Base-by-base conservation (phyloP, 257 asterid genomes). In the Penstemon davidsonii region DNA sequence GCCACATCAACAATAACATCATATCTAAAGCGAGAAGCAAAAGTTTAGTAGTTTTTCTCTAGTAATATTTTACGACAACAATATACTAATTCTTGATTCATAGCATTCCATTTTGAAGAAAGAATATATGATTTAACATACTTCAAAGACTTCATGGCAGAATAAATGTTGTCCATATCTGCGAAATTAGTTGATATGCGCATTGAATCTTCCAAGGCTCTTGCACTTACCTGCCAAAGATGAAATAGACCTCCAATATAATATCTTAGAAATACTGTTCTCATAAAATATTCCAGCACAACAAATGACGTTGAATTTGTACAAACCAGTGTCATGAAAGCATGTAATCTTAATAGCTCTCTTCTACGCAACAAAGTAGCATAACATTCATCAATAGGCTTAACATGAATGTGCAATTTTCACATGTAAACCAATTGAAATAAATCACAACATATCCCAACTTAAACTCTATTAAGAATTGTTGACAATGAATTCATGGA, bases 131-230 rank as follows among this genome's bases (percentile, higher is more conserved):
- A n/a, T n/a, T 54, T 66, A 67, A 77, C 86, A 58, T 64, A 93
- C 98, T 96, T 93, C 84, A 90, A 70, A 59, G 81, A 72, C 65
- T 90, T 90, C 79, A 73, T 73, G 13, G 99, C 80, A 64, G 86
- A 57, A 59, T 77, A 93, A 8, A 84, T 76, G 77, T 60, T 78
- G 79, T 90, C 99, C 96, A 93, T 85, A 70, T 88, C 99, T 0
- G 86, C 78, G 64, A 93, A 93, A 59, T 73, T 88, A 13, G 99
- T 84, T 54, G 82, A 82, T 65, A 90, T 93, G 64, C 85, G 96
- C 52, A 93, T 65, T 5, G 99, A 90, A 76, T 93, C 99, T 82
- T 93, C 91, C 74, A 88, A 60, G 60, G 99, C 97, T 68, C 87
- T 88, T 61, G 88, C 90, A 76, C 92, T 84, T 58, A 93, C 88